Conservation (phyloP, 257 asterid genomes). For the Lithospermum erythrorhizon region DNA sequence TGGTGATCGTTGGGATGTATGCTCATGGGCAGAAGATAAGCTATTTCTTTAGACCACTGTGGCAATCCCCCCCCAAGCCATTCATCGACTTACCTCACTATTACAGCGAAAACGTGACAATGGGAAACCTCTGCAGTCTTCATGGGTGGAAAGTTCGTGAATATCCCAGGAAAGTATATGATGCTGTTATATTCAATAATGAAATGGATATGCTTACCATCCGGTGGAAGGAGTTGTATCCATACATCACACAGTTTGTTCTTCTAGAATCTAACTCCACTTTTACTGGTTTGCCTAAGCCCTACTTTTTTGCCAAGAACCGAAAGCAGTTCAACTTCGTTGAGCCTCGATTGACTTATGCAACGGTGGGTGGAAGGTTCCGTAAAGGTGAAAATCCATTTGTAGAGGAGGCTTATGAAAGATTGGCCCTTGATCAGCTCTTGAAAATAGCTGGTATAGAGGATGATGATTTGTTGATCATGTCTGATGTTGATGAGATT, state of each 20-base stretch:
- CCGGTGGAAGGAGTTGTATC: conserved; percentile 81
- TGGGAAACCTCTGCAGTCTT: conserved; percentile 72
- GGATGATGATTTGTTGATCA: conserved; percentile 71
- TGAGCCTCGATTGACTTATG: conserved; percentile 64
- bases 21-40: conserved; percentile 76
- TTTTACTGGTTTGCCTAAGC: conserved; percentile 74
- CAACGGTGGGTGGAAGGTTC: conserved; percentile 58
- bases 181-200: conserved; percentile 74
- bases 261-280: conserved; percentile 80
- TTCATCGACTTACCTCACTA: conserved; percentile 65
- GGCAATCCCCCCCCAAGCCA: conserved; percentile 88
- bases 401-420: conserved; percentile 76
- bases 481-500: conserved; percentile 93
- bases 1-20: conserved; percentile 32
- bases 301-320: conserved; percentile 39
- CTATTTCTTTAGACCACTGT: conserved; percentile 70
- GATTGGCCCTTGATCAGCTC: conserved; percentile 63
- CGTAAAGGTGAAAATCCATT: conserved; percentile 73
- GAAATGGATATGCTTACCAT: conserved; percentile 68
- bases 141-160: conserved; percentile 84
- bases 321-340: conserved; percentile 48
- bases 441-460: conserved; percentile 69
- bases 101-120: conserved; percentile 62
- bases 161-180: conserved; percentile 69
- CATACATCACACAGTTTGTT: conserved; percentile 65